Base-by-base conservation (phyloP, 495 filamentous ascomycete genomes). In the Hypoxylon fuscum region DNA sequence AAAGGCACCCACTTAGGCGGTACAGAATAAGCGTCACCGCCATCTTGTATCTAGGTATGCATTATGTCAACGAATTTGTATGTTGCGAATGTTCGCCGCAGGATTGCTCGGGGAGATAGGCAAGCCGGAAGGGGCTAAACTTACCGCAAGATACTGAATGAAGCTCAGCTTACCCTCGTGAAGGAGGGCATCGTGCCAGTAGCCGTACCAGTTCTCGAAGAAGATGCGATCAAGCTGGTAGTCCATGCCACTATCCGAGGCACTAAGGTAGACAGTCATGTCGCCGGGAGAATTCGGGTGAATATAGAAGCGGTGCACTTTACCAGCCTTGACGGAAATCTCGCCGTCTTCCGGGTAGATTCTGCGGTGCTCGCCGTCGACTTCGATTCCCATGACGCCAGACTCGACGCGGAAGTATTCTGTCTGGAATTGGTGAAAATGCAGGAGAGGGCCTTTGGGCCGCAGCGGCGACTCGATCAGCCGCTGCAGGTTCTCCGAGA, bases 201-300 rank as follows among this genome's bases (percentile, higher is more conserved):
- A 78, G 12, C 73, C 72, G 48, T 80, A 79, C 77, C 75, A 81
- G 41, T 81, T 81, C 64, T 79, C 68, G 31, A 81, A 81, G 64
- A 81, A 81, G n/a, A 75, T 40, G 5, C 42, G 66, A 62, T 79
- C 74, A 1, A 54, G 46, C 18, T 64, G 56, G 31, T 52, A 57
- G 18, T 54, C 59, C 38, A 45, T 34, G 9, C 47, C 40, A 5
- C 17, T 22, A 4, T 50, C 44, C 8, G 62, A 55, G 0, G 40
- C 49, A 2, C 29, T 35, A 22, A 66, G 14, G 10, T 15, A 22
- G n/a, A 50, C 44, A 10, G 47, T 45, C 49, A 49, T 56, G n/a
- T 54, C 42, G 10, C 8, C 56, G n/a, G 44, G 45, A 1, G 58
- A 20, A 8, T 62, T 57, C 4, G 55, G 46, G 14, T 21, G 17